These are phyloP conservation scores for Lenwebbia sp. DNA, from an alignment of 345 rosid genomes.

Conservation along the genomic window DNA sequence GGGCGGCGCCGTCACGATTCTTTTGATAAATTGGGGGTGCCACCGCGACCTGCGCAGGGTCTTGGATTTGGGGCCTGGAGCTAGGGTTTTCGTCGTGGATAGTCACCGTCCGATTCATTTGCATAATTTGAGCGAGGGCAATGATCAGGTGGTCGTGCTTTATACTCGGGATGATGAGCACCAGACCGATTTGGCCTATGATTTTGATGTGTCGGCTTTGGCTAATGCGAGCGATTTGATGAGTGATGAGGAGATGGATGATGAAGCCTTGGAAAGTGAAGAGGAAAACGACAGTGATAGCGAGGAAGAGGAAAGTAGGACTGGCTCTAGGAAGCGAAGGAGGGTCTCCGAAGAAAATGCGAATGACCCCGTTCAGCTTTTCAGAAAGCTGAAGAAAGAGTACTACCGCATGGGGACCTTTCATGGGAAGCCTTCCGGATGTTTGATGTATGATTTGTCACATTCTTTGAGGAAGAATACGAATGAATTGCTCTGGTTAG, in stretches of 20 bases:
- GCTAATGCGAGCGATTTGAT: constrained; percentile 34
- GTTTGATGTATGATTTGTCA: constrained; percentile 71
- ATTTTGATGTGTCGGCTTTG: constrained; percentile 65
- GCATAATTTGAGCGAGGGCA: constrained; percentile 64
- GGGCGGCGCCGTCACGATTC: constrained; percentile 38
- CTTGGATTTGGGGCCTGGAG: constrained; percentile 46
- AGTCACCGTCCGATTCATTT: constrained; percentile 93
- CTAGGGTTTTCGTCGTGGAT: constrained; percentile 75
- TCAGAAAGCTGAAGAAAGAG: constrained; percentile 56
- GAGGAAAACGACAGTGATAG: constrained; percentile 31
- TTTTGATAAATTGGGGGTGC: constrained; percentile 87
- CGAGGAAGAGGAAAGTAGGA: constrained; percentile 28
- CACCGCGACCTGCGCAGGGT: constrained; percentile 61
- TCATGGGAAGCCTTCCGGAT: constrained; percentile 93
- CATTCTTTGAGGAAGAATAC: constrained; percentile 78
- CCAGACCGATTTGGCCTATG: constrained; percentile 75
- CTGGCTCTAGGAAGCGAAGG: constrained; percentile 60
- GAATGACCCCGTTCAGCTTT: constrained; percentile 30
- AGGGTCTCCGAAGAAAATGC: constrained; percentile 29
- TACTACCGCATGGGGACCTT: constrained; percentile 82
- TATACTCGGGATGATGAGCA: constrained; percentile 76
- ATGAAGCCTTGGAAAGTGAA: constrained; percentile 8
- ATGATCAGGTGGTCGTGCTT: constrained; percentile 73
- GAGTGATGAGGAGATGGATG: constrained; percentile 14
- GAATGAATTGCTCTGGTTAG: constrained; percentile 88